Evolutionary conservation across 225 moss, liverwort and hornwort genomes (phyloP), one percentile per base, ranked within the genome.

Genomic region (Polytrichum commune): DNA sequence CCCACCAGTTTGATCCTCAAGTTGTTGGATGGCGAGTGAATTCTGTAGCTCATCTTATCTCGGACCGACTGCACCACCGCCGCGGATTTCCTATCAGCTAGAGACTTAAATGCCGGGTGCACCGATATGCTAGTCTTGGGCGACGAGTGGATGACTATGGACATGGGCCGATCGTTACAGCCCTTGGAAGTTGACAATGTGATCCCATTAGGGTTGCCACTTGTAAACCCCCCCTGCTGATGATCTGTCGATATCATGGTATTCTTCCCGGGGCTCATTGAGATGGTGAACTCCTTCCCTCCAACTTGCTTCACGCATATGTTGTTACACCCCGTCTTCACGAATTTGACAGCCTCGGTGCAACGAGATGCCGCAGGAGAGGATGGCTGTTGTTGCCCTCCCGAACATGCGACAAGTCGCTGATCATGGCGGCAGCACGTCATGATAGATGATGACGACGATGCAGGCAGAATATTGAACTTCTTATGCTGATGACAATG

Each of bases 261-360:
- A 46, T 46, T 16, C 46, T 13, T 46, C 13, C 46, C 46, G 3
- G 68, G 27, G 24, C 26, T 68, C 54, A 68, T 27, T 26, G 53
- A 24, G 53, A 68, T 68, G 18, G 54, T 68, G 53, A 68, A 55
- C 6, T 68, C 68, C 19, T 68, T 68, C 3, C 68, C 68, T 5
- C 46, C 46, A 16, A 46, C 30, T 22, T 66, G 66, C 22, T 66
- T 66, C 66, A 66, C 66, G 9, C 66, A 38, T 19, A 66, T 66
- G 23, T 66, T 66, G 66, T 66, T 66, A 22, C 66, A 66, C 2
- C 66, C 66, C 1, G 38, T 46, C 22, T 24, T 32, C 33, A 66
- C 46, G 16, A 33, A 53, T 24, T 66, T 66, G 9, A 35, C 66
- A 2, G 38, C 9, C 4, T 32, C 24, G 4, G 66, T 66, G 35